Evolutionary conservation across 805 yeast species (phyloP), one percentile per base, ranked within the genome.

Genomic region (Starmerella scarabaei): DNA sequence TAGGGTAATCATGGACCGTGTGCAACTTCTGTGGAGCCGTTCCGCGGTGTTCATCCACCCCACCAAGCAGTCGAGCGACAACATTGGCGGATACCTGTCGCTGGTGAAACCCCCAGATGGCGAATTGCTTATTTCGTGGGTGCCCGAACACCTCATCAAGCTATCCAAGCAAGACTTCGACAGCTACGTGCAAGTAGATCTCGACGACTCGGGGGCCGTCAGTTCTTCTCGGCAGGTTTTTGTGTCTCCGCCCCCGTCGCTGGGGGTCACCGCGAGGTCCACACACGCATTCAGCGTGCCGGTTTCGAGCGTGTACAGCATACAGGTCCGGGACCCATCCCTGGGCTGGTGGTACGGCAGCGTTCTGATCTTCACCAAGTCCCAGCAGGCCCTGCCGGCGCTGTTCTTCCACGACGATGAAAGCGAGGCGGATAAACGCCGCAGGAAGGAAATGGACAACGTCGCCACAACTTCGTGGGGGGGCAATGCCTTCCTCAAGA

Each of bases 321-420:
- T 91, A 30, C 94, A 86, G 57, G 71, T 79, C 11, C 68, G 96
- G 39, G 77, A 77, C 2, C 96, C 95, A 5, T 75, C 85, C 2
- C 63, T 74, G 14, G 93, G 86, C 2, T 77, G 85, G 75, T 88
- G 96, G 95, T 74, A 72, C 61, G 99, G 99, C 0, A 81, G 94
- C 0, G 63, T 88, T 14, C 64, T 84, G 2, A 59, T 91, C 21
- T 78, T 83, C 58, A 72, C 88, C 1, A 71, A 72, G 48, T 56
- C 60, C 24, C 73, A 63, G 31, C 73, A 73, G 7, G 73, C 75
- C 33, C 60, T 84, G 15, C 97, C 97, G 0, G 78, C 85, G 4
- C 53, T 91, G 30, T 91, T 86, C 58, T 86, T 91, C 64, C 98
- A 91, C 59, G 98, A 91, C 55, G 80, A 81, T 40, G 86, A 81